Conservation (phyloP, 495 filamentous ascomycete genomes). For the Chaetomium fimeti region DNA sequence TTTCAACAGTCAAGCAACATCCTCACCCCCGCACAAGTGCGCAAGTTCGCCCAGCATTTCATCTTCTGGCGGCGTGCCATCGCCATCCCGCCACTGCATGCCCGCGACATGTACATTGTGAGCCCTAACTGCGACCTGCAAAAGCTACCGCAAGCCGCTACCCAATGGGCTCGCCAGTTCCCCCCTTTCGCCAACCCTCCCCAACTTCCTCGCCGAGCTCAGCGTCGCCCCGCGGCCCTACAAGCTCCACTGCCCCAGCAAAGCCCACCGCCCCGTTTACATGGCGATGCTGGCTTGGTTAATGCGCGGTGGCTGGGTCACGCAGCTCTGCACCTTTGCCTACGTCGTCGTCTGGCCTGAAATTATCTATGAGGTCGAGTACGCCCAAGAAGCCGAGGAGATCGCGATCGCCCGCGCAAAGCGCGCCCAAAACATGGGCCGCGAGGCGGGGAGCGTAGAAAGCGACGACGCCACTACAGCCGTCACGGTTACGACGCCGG, state of each 20-base stretch:
- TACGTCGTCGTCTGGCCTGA: slow-evolving; percentile 69
- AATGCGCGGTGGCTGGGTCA: slow-evolving; percentile 87
- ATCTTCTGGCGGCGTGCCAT: slow-evolving; percentile 93
- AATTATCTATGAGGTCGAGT: slow-evolving; percentile 60
- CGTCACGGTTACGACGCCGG: slow-evolving; percentile 18
- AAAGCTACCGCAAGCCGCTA: slow-evolving; percentile 66
- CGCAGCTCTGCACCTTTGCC: slow-evolving; percentile 82
- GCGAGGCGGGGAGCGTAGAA: slow-evolving; percentile 25
- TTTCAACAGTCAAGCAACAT: slow-evolving; percentile 60
- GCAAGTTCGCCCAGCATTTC: slow-evolving; percentile 82
- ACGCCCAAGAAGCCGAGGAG: slow-evolving; percentile 55
- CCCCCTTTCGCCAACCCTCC: slow-evolving; percentile 77
- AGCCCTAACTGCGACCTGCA: slow-evolving; percentile 85
- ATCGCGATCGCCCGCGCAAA: slow-evolving; percentile 38
- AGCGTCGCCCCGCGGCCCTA: slow-evolving; percentile 76
- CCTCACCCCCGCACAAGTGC: slow-evolving; percentile 74
- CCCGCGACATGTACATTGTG: slow-evolving; percentile 87
- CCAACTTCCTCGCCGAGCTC: slow-evolving; percentile 78
- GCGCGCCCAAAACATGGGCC: slow-evolving; percentile 23
- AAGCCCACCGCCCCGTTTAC: slow-evolving; percentile 82
- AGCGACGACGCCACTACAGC: slow-evolving; percentile 19
- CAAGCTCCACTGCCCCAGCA: slow-evolving; percentile 77
- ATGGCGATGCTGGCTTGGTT: slow-evolving; percentile 90
- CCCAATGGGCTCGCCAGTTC: slow-evolving; percentile 72
- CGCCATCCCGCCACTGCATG: slow-evolving; percentile 86